Evolutionary conservation across 345 rosid species (phyloP).

Genomic region (Moricandia moricandioides): DNA sequence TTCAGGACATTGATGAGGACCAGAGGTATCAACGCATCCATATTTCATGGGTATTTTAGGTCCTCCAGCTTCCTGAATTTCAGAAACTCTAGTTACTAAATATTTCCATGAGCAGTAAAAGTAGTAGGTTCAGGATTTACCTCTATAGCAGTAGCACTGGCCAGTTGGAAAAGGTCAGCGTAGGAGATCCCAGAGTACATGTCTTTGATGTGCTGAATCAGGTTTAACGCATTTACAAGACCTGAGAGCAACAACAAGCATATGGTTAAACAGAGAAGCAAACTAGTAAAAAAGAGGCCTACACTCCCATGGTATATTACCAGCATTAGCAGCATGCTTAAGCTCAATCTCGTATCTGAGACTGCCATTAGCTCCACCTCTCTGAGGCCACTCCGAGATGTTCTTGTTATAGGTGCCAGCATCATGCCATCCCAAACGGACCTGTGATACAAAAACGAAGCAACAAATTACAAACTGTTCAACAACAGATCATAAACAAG

Average conservation of each 20-base stretch:
- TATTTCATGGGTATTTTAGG: constrained; percentile 91
- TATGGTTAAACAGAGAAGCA: constrained; percentile 6
- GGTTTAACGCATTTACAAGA: constrained; percentile 77
- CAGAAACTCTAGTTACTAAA: neutral
- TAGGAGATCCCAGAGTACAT: constrained; percentile 72
- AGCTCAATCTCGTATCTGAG: constrained; percentile 87
- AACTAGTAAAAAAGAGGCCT: neutral
- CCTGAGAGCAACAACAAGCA: constrained; percentile 44
- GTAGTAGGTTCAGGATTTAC: constrained; percentile 32
- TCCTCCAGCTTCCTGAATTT: constrained; percentile 85
- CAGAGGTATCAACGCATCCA: constrained; percentile 79
- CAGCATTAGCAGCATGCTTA: constrained; percentile 95
- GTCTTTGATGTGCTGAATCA: constrained; percentile 81
- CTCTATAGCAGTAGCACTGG: constrained; percentile 95
- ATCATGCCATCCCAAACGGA: constrained; percentile 95
- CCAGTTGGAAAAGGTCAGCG: constrained; percentile 92
- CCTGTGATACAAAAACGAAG: constrained; percentile 39
- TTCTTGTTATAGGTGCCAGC: constrained; percentile 92
- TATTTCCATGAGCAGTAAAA: neutral
- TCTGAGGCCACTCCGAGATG: constrained; percentile 80
- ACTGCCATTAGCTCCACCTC: constrained; percentile 97
- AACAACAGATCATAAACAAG: neutral
- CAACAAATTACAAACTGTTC: neutral
- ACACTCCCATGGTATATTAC: constrained; percentile 35
- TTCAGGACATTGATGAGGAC: constrained; percentile 84